Base-by-base conservation (phyloP, 2,329 filamentous ascomycete genomes). In the Aspergillus sergii region DNA sequence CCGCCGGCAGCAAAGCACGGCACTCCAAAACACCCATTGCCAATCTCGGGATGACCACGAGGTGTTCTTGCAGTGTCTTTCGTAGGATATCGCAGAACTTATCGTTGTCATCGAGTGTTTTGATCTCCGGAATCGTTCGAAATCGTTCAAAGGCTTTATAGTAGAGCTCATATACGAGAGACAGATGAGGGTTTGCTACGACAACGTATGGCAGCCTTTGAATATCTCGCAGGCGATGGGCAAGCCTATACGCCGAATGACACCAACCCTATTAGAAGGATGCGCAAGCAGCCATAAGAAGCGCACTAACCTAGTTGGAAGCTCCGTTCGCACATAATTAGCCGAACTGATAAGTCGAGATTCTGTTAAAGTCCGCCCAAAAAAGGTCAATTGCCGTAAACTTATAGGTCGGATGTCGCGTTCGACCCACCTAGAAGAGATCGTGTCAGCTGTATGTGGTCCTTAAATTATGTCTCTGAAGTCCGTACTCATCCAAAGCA, bases 131-230 rank as follows among this genome's bases (percentile, higher is more conserved):
- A 46, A 97, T 84, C 69, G 91, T 90, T 55, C 95, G 91, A 67
- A 98, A 91, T 59, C 85, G 89, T 76, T 99, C 95, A 72, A 99
- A 99, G n/a, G 95, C 94, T 69, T 89, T 89, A 80, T 97, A 96
- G 82, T 99, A 99, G 8, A 97, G 85, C 76, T 98, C 93, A 80
- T 99, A 99, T 39, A 98, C 95, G 68, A 96, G 89, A 75, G 91
- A 93, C 66, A 99, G 91, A 77, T 99, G 93, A 8, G 88, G 88
- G 73, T 99, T 99, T n/a, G 92, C 94, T 55, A 98, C 92, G 60
- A 98, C 94, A 43, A 95, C 92, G 75, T 97, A 99, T 21, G 95
- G 95, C 46, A 99, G 84, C 66, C 92, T 94, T 78, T 99, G 95
- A 87, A 99, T 98, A 76, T 99, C 94, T 63, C 96, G 92, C 66